Evolutionary conservation across 2,329 filamentous ascomycete genomes (phyloP).

Genomic region (Diaporthe ampelina): DNA sequence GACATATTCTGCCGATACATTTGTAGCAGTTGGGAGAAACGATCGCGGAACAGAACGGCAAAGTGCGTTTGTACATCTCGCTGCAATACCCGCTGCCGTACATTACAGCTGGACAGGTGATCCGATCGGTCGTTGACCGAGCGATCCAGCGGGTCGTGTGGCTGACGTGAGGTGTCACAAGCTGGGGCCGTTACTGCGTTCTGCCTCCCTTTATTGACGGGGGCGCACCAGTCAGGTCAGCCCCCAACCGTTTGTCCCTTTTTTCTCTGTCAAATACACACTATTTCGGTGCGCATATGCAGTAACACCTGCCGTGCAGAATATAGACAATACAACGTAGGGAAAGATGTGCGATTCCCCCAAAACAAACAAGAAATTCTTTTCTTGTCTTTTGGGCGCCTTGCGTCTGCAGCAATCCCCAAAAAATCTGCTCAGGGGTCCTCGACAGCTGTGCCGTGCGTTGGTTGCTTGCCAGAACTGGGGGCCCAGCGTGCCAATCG

Average conservation of each 20-base stretch:
- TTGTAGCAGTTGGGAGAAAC: neutral
- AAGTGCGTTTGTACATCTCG: neutral
- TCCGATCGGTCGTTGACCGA: slow-evolving; percentile 26
- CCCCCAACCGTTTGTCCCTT: neutral
- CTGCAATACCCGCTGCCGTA: neutral
- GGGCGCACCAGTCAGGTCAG: slow-evolving; percentile 14
- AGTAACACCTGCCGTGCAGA: slow-evolving; percentile 20
- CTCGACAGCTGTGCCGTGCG: slow-evolving; percentile 21
- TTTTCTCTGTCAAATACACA: slow-evolving; percentile 8
- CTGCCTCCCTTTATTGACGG: neutral
- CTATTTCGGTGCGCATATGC: slow-evolving; percentile 26
- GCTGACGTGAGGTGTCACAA: slow-evolving; percentile 31
- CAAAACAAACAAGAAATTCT: neutral
- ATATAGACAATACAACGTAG: slow-evolving; percentile 14
- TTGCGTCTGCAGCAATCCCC: neutral
- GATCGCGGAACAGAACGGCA: neutral
- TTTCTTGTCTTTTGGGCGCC: neutral
- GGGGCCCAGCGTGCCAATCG: neutral
- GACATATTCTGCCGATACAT: neutral
- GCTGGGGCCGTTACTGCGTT: neutral
- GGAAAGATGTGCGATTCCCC: neutral
- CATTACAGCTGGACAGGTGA: slow-evolving; percentile 6
- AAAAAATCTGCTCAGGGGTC: slow-evolving; percentile 3
- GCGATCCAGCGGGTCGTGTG: slow-evolving; percentile 20
- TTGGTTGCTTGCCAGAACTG: neutral